Evolutionary conservation across 768 basidiomycete genomes (phyloP).

Genomic region (Pulveroboletus ravenelii): DNA sequence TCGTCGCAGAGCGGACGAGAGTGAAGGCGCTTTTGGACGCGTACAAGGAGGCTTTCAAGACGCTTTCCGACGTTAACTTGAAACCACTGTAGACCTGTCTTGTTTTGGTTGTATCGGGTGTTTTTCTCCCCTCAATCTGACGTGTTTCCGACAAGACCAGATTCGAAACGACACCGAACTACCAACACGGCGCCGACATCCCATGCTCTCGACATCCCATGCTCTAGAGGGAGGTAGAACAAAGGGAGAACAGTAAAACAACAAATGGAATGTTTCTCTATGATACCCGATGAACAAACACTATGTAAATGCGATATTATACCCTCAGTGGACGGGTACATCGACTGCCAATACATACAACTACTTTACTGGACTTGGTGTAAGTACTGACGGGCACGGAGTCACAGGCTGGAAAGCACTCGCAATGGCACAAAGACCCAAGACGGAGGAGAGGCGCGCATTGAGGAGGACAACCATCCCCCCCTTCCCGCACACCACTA

Average conservation of each 20-base stretch:
- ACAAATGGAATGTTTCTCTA: no score
- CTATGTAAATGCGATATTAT: conserved; percentile 5
- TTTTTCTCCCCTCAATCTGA: neutral
- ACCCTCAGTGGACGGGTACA: conserved; percentile 1
- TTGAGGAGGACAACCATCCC: neutral
- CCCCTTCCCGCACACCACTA: neutral
- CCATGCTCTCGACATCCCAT: no score
- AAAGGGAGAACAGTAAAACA: no score
- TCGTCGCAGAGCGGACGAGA: conserved; percentile 88
- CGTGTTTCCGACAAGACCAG: neutral
- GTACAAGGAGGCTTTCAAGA: conserved; percentile 92
- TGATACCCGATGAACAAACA: no score
- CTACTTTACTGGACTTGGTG: conserved; percentile 21
- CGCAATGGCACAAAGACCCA: conserved; percentile 18
- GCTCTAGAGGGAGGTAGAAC: no score
- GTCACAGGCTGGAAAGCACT: conserved; percentile 14
- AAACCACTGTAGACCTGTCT: conserved; percentile 46
- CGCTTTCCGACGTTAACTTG: conserved; percentile 74
- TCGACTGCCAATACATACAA: conserved; percentile 13
- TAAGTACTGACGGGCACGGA: conserved; percentile 15
- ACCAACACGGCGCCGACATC: no score
- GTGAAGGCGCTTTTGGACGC: conserved; percentile 94
- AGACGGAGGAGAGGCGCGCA: conserved; percentile 4
- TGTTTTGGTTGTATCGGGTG: neutral
- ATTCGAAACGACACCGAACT: neutral